Conservation (phyloP, 78 protist genomes). For the Acrasis kona region DNA sequence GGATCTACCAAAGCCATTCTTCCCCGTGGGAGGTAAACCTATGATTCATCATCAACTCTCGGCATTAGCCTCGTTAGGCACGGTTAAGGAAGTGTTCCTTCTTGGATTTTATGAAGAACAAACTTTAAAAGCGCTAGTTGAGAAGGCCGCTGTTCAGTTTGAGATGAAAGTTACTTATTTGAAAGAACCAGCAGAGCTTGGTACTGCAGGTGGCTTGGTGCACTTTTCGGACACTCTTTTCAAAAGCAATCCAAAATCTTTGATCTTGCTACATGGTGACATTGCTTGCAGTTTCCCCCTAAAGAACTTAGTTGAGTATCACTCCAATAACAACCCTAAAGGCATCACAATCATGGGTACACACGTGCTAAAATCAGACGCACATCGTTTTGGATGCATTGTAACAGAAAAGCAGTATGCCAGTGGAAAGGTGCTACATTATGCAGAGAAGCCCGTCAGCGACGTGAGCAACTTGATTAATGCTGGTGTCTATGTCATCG, state of each 20-base stretch:
- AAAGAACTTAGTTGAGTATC: neutral
- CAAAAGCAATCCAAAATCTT: neutral
- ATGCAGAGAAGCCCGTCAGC: conserved; percentile 52
- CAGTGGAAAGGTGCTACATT: conserved; percentile 32
- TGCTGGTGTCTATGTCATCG: conserved; percentile 44
- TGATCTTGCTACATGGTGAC: neutral
- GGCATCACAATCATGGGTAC: neutral
- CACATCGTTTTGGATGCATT: neutral
- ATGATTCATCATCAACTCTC: conserved; percentile 52
- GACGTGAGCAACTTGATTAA: conserved; percentile 38
- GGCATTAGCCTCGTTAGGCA: conserved; percentile 13
- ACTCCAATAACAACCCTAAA: neutral
- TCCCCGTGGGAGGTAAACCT: conserved; percentile 57
- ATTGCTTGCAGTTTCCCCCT: neutral
- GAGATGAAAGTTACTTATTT: conserved; percentile 24
- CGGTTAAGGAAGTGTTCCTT: conserved; percentile 28
- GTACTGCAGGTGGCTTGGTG: conserved; percentile 60
- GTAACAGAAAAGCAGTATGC: neutral
- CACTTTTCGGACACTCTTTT: neutral
- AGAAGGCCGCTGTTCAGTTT: conserved; percentile 1
- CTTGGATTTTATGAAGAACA: conserved; percentile 42
- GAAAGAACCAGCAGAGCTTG: conserved; percentile 36
- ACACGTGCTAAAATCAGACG: neutral
- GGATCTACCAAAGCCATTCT: conserved; percentile 49
- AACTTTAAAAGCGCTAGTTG: neutral